These are phyloP conservation scores for Dimargaris cristalligena DNA, from an alignment of 192 early-diverging fungal species.

Conservation along the genomic window DNA sequence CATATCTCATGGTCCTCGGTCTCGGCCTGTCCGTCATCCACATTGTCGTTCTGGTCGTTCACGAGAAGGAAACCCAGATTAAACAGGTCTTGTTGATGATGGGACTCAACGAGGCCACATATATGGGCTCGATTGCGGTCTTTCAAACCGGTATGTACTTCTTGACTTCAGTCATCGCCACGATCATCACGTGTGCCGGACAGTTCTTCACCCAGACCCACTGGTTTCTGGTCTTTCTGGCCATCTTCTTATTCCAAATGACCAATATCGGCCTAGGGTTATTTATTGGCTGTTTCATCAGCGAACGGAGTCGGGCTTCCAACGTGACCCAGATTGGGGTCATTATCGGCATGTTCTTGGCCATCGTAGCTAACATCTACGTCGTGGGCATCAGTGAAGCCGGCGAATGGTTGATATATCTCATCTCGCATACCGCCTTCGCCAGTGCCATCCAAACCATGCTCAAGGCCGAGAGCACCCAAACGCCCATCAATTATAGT, in stretches of 20 bases:
- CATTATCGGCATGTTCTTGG: background rate
- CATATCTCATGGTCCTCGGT: background rate
- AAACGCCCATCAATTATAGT: background rate
- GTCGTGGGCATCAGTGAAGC: background rate
- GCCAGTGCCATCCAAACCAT: background rate
- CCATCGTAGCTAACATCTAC: background rate
- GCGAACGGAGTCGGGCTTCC: background rate
- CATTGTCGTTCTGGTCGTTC: background rate
- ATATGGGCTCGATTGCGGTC: background rate
- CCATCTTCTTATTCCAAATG: background rate
- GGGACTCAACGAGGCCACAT: background rate
- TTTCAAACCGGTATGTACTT: conserved; percentile 1
- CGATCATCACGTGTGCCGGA: background rate
- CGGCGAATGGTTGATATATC: background rate
- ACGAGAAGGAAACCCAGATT: background rate
- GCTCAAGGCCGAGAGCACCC: background rate
- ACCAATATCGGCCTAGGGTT: background rate
- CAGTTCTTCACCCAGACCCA: conserved; percentile 1
- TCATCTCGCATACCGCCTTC: background rate
- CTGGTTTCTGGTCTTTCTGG: conserved; percentile 4
- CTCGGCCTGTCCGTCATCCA: background rate
- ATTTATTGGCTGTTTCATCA: background rate
- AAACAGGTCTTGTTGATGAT: background rate
- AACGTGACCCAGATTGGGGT: background rate
- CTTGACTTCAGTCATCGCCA: background rate